Evolutionary conservation across 192 early-diverging fungal species (phyloP).

Genomic region (Thamnidium elegans): DNA sequence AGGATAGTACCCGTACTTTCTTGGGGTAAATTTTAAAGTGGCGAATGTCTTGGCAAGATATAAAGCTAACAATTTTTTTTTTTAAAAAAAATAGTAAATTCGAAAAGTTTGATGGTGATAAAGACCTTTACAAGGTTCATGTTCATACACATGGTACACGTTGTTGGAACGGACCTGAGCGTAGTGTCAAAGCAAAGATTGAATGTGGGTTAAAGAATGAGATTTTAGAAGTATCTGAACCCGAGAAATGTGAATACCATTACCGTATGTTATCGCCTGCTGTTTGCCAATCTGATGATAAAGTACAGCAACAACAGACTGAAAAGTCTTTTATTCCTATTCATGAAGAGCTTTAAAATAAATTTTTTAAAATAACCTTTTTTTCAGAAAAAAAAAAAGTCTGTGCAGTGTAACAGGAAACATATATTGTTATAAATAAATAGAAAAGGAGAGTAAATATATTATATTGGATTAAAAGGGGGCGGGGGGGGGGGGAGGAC

Average conservation of each 20-base stretch:
- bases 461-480: too few relatives aligned
- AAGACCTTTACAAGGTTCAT: slow-evolving; percentile 56
- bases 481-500: not conserved
- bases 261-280: slow-evolving; percentile 76
- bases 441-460: too few relatives aligned
- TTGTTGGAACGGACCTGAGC: slow-evolving; percentile 95
- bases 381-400: not conserved
- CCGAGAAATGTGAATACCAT: slow-evolving; percentile 91
- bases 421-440: too few relatives aligned
- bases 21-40: slow-evolving; percentile 41
- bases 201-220: slow-evolving; percentile 74
- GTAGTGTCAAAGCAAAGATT: slow-evolving; percentile 57
- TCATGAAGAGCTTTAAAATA: slow-evolving; percentile 32
- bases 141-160: slow-evolving; percentile 68
- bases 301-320: slow-evolving; percentile 1
- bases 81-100: slow-evolving; percentile 40
- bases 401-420: too few relatives aligned
- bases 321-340: not conserved
- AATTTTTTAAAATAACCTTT: not conserved
- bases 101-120: slow-evolving; percentile 38
- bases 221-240: slow-evolving; percentile 76
- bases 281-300: slow-evolving; percentile 53
- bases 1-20: slow-evolving; percentile 51
- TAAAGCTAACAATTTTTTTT: not conserved
- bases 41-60: too few relatives aligned